A percentile compares a stretch with the other conserved stretches of the same genome.
Evolutionary conservation across 768 basidiomycete species (phyloP).

Genomic region (Coprinellus aureogranulatus): DNA sequence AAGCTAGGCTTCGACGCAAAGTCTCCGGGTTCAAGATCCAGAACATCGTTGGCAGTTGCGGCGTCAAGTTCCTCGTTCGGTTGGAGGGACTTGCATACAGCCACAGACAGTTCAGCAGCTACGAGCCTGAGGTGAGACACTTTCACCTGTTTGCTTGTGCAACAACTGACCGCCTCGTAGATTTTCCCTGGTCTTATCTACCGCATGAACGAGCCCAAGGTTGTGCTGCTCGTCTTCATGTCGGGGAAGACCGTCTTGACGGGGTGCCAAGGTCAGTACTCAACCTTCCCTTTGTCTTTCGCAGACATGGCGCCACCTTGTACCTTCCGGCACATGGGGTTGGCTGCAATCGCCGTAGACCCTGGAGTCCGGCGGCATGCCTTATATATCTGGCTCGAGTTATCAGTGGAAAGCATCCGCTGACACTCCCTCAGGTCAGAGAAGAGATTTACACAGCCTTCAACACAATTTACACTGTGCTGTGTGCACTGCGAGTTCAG

Average conservation of each 20-base stretch:
- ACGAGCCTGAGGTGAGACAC: conserved; percentile 86
- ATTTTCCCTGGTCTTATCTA: conserved; percentile 99
- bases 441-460: conserved; percentile 99
- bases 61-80: conserved; percentile 98
- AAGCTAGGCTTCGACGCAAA: conserved; percentile 99
- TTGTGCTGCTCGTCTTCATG: conserved; percentile 96
- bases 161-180: conserved; percentile 35
- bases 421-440: conserved; percentile 60
- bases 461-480: conserved; percentile 97
- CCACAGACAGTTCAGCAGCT: conserved; percentile 97
- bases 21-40: conserved; percentile 99
- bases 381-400: conserved; percentile 16
- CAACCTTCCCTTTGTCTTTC: conserved; percentile 18
- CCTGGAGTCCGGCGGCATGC: conserved; percentile 11
- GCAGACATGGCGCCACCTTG: conserved; percentile 13
- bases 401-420: conserved; percentile 42
- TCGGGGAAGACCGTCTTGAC: conserved; percentile 99
- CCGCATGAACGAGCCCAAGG: conserved; percentile 99
- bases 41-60: conserved; percentile 97
- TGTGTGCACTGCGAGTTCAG: conserved; percentile 95
- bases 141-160: background rate
- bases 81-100: conserved; percentile 96
- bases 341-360: conserved; percentile 12
- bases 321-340: conserved; percentile 11
- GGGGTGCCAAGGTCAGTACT: conserved; percentile 89